A percentile compares a stretch with the other conserved stretches of the same genome.
These are phyloP conservation scores for Peronosclerospora sorghi DNA, from an alignment of 352 stramenopile species.

Conservation along the genomic window DNA sequence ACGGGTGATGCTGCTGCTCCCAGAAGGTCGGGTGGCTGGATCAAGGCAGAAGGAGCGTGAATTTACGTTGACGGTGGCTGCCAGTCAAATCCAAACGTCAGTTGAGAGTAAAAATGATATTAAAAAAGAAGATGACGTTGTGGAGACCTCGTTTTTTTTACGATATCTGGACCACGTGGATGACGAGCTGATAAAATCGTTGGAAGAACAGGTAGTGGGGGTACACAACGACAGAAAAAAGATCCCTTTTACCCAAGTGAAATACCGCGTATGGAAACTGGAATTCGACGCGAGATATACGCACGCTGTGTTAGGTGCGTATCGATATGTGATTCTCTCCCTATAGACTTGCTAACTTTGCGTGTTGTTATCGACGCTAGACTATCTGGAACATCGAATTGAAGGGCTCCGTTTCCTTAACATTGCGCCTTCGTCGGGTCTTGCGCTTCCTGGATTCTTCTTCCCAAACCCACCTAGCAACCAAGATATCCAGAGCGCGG, in stretches of 20 bases:
- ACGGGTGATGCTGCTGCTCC: conserved; percentile 59
- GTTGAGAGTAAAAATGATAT: background rate
- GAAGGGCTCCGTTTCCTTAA: conserved; percentile 40
- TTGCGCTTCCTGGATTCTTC: conserved; percentile 52
- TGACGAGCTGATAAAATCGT: conserved; percentile 16
- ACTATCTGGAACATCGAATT: conserved; percentile 32
- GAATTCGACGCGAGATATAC: conserved; percentile 72
- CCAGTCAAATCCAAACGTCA: conserved; percentile 1
- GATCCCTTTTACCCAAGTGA: conserved; percentile 6
- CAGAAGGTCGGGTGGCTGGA: conserved; percentile 36
- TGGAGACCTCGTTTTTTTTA: conserved; percentile 57
- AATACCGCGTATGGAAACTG: conserved; percentile 51
- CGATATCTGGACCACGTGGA: conserved; percentile 50
- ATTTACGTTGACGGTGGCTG: conserved; percentile 39
- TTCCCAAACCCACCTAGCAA: conserved; percentile 27
- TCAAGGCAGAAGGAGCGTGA: conserved; percentile 52
- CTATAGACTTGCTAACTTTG: conserved; percentile 1
- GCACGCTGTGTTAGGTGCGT: conserved; percentile 38
- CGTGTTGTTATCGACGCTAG: conserved; percentile 10
- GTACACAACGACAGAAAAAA: conserved; percentile 2
- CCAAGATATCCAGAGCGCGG: conserved; percentile 6
- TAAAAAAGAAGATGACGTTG: conserved; percentile 6
- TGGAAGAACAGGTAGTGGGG: conserved; percentile 15
- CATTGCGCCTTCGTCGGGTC: conserved; percentile 14
- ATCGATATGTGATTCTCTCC: background rate